Evolutionary conservation across 371 early-diverging fungal genomes (phyloP).

Genomic region (Lichtheimia ramosa): DNA sequence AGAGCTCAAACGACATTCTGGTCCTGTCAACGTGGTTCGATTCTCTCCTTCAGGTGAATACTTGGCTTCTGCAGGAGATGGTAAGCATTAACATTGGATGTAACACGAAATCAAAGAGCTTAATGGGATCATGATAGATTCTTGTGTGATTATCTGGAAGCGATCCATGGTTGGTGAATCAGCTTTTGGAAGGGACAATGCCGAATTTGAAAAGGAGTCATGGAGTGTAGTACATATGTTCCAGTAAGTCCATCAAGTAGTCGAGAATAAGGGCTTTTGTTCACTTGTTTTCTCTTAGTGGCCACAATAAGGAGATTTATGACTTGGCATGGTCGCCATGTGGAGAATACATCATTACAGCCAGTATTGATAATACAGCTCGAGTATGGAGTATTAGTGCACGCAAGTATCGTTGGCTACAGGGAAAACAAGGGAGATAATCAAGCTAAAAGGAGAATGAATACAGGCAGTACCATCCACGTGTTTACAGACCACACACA

Average conservation of each 20-base stretch:
- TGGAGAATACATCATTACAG: slow-evolving; percentile 84
- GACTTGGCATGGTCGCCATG: slow-evolving; percentile 96
- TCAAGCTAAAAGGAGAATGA: not conserved
- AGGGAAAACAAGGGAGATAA: not conserved
- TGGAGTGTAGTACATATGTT: slow-evolving; percentile 61
- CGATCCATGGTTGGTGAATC: slow-evolving; percentile 39
- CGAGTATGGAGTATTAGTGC: slow-evolving; percentile 84
- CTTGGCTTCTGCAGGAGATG: slow-evolving; percentile 91
- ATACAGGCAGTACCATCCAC: slow-evolving; percentile 72
- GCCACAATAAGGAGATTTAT: slow-evolving; percentile 77
- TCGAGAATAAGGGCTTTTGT: not conserved
- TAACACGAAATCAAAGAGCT: not conserved
- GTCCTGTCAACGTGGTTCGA: slow-evolving; percentile 93
- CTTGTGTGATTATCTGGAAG: slow-evolving; percentile 85
- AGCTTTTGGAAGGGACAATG: slow-evolving; percentile 33
- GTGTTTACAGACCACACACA: slow-evolving; percentile 86
- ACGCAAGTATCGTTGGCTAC: slow-evolving; percentile 44
- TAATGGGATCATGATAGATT: slow-evolving; percentile 51
- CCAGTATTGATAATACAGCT: slow-evolving; percentile 90
- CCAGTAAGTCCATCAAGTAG: slow-evolving; percentile 28
- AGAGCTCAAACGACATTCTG: slow-evolving; percentile 82
- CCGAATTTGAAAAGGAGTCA: slow-evolving; percentile 46
- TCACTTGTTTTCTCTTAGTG: slow-evolving; percentile 20
- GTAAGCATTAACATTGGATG: slow-evolving; percentile 32
- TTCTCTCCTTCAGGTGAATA: slow-evolving; percentile 79